These are phyloP conservation scores for Rhizopus stolonifer DNA, from an alignment of 371 early-diverging fungal species.

Conservation along the genomic window DNA sequence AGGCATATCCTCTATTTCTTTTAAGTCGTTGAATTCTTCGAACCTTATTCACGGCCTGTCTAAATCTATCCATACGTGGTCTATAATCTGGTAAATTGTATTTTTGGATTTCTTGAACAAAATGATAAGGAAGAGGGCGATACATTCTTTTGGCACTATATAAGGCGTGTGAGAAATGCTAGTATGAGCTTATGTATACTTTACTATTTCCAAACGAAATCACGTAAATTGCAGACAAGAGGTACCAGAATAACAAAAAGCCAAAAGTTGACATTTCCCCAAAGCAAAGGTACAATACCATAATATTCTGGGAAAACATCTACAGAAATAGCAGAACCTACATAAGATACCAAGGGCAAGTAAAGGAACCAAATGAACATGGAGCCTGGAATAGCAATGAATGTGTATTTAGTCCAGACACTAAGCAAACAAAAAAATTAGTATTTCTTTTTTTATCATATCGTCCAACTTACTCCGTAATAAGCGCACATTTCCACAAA, in stretches of 20 bases:
- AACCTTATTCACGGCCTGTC: slow-evolving; percentile 96
- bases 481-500: slow-evolving; percentile 79
- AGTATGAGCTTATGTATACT: slow-evolving; percentile 22
- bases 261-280: slow-evolving; percentile 85
- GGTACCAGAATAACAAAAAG: slow-evolving; percentile 81
- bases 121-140: slow-evolving; percentile 82
- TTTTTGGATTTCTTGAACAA: slow-evolving; percentile 97
- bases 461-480: slow-evolving; percentile 71
- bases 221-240: slow-evolving; percentile 77
- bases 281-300: slow-evolving; percentile 77
- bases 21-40: slow-evolving; percentile 91
- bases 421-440: slow-evolving; percentile 21
- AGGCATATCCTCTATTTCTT: slow-evolving; percentile 94
- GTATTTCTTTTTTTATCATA: too few relatives aligned
- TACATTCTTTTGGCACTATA: slow-evolving; percentile 78
- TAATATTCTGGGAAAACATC: slow-evolving; percentile 69
- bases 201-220: slow-evolving; percentile 93
- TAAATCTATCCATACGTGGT: slow-evolving; percentile 95
- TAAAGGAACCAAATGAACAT: slow-evolving; percentile 85
- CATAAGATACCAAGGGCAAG: slow-evolving; percentile 79
- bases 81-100: slow-evolving; percentile 97
- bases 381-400: slow-evolving; percentile 82
- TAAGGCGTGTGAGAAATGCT: slow-evolving; percentile 2
- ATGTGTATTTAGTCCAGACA: slow-evolving; percentile 86
- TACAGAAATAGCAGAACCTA: slow-evolving; percentile 80